These are phyloP conservation scores for Citrus hindsii DNA, from an alignment of 345 rosid species.

Conservation along the genomic window DNA sequence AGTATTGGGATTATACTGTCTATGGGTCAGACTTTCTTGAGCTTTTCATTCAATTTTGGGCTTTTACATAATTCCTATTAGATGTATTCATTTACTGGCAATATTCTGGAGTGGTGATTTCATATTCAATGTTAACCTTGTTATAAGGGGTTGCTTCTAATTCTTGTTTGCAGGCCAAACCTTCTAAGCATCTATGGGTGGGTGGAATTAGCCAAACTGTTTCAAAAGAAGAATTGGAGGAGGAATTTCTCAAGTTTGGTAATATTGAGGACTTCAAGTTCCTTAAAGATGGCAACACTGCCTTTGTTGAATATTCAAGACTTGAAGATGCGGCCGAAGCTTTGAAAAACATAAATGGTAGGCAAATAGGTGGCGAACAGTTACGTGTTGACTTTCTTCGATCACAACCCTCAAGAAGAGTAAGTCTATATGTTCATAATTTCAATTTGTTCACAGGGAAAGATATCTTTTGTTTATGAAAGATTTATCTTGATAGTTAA, in stretches of 20 bases:
- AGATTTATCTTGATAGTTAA: not conserved
- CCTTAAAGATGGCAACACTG: constrained; percentile 71
- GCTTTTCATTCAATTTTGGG: not conserved
- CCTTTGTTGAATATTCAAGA: constrained; percentile 57
- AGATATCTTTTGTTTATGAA: not conserved
- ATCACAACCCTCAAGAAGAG: constrained; percentile 67
- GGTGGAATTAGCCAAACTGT: constrained; percentile 78
- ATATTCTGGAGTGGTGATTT: not conserved
- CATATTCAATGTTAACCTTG: not conserved
- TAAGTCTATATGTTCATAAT: constrained; percentile 33
- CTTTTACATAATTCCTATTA: not conserved
- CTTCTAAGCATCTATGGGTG: constrained; percentile 78
- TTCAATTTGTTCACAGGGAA: not conserved
- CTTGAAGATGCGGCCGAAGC: constrained; percentile 79
- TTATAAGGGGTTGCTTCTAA: constrained; percentile 2
- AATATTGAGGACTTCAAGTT: constrained; percentile 77
- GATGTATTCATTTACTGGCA: not conserved
- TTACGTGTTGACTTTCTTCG: constrained; percentile 92
- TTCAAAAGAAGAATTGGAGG: constrained; percentile 61
- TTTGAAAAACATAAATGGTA: constrained; percentile 74
- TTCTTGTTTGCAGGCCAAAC: constrained; percentile 62
- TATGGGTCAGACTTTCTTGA: not conserved
- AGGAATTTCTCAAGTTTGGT: constrained; percentile 76
- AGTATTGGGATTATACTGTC: not conserved
- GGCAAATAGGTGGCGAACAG: constrained; percentile 70